Percentiles rank a stretch among this genome's conserved stretches.
These are phyloP conservation scores for Aquanectria penicillioides DNA, from an alignment of 2,329 filamentous ascomycete species.

Conservation along the genomic window DNA sequence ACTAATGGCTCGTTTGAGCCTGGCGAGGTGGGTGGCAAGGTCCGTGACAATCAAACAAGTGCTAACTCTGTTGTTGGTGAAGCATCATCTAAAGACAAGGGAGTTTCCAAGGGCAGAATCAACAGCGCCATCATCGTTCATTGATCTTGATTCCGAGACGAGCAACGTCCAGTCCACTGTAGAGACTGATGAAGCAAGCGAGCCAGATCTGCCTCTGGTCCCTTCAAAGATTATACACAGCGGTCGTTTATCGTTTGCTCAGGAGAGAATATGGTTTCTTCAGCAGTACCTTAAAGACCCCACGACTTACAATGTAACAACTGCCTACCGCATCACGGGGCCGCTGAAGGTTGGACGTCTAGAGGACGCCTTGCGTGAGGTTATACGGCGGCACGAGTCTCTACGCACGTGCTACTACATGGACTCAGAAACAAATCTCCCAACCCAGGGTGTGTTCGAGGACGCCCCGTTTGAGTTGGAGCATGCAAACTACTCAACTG, in stretches of 20 bases:
- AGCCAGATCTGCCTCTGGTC: too few relatives aligned
- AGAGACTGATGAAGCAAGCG: too few relatives aligned
- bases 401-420: conserved; percentile 15
- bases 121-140: too few relatives aligned
- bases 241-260: background rate
- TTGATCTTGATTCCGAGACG: too few relatives aligned
- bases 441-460: background rate
- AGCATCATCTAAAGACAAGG: too few relatives aligned
- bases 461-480: background rate
- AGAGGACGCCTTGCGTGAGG: background rate
- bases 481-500: background rate
- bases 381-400: conserved; percentile 9
- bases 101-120: too few relatives aligned
- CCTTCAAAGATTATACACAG: background rate
- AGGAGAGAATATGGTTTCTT: background rate
- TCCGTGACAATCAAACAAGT: too few relatives aligned
- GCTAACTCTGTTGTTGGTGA: too few relatives aligned
- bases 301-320: background rate
- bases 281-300: background rate
- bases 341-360: background rate
- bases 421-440: background rate
- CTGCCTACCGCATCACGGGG: background rate
- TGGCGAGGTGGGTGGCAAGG: too few relatives aligned
- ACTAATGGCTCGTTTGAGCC: too few relatives aligned
- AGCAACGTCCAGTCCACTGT: too few relatives aligned